Evolutionary conservation across 805 yeast genomes (phyloP).

Genomic region (Brettanomyces sp.): DNA sequence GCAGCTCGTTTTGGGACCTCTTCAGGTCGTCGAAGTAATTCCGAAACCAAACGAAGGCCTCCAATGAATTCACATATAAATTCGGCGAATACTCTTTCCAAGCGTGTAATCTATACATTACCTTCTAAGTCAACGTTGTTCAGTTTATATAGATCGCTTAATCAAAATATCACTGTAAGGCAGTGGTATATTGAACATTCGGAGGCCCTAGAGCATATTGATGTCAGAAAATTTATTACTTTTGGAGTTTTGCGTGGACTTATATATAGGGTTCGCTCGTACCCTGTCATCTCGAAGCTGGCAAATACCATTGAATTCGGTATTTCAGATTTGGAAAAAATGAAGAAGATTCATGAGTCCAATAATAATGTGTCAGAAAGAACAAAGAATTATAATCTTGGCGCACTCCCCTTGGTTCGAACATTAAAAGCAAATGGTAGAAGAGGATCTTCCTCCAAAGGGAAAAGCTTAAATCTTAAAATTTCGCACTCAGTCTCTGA

Average conservation of each 20-base stretch:
- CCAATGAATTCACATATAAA: neutral
- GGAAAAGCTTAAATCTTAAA: too few species aligned
- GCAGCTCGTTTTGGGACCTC: neutral
- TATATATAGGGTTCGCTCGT: constrained; percentile 71
- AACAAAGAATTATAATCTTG: constrained; percentile 9
- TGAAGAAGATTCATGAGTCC: too few species aligned
- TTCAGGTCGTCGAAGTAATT: neutral
- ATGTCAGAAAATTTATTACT: constrained; percentile 72
- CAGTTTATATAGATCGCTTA: constrained; percentile 64
- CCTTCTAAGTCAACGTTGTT: constrained; percentile 65
- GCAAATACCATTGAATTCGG: constrained; percentile 4
- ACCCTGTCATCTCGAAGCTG: constrained; percentile 48
- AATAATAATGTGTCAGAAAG: neutral
- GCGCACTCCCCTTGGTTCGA: constrained; percentile 11
- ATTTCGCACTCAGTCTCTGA: too few species aligned
- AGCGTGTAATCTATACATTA: constrained; percentile 19
- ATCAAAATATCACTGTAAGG: constrained; percentile 66
- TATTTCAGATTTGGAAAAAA: constrained; percentile 3
- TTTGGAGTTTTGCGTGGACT: constrained; percentile 81
- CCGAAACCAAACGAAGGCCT: neutral
- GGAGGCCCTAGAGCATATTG: constrained; percentile 52
- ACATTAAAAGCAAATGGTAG: constrained; percentile 15
- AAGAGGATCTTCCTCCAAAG: neutral
- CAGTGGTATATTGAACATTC: constrained; percentile 75
- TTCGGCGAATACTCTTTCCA: neutral